Evolutionary conservation across 1,139 yeast species (phyloP).

Genomic region (Sugiyamaella grinbergsii): DNA sequence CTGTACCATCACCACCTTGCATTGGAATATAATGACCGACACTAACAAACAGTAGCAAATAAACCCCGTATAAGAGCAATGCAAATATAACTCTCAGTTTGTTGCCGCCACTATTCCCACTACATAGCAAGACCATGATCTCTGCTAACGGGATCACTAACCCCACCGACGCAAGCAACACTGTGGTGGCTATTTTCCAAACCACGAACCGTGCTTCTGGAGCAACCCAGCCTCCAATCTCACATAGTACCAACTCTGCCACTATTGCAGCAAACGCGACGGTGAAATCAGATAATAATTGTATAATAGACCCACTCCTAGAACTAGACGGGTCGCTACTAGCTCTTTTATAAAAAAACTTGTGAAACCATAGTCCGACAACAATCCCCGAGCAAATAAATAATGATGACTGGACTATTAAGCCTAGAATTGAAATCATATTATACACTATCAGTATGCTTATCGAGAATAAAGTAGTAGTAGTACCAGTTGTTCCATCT

Average conservation of each 20-base stretch:
- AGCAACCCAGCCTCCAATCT: constrained; percentile 42
- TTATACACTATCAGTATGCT: too few species aligned
- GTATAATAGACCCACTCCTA: neutral
- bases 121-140: constrained; percentile 29
- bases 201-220: constrained; percentile 36
- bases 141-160: constrained; percentile 43
- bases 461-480: too few species aligned
- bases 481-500: too few species aligned
- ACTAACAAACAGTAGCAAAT: constrained; percentile 38
- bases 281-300: constrained; percentile 29
- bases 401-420: constrained; percentile 21
- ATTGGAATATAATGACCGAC: constrained; percentile 25
- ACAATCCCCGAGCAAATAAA: constrained; percentile 25
- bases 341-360: constrained; percentile 12
- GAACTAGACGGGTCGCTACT: constrained; percentile 5
- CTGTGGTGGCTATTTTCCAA: constrained; percentile 42
- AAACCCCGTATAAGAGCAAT: constrained; percentile 32
- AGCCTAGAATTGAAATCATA: constrained; percentile 12
- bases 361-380: constrained; percentile 26
- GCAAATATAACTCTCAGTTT: constrained; percentile 27
- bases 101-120: constrained; percentile 8
- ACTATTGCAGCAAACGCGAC: constrained; percentile 35
- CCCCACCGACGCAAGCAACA: constrained; percentile 39
- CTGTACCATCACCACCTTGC: constrained; percentile 21
- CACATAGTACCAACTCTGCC: constrained; percentile 46